These are phyloP conservation scores for Pisolithus marmoratus DNA, from an alignment of 768 basidiomycete species.

Conservation along the genomic window DNA sequence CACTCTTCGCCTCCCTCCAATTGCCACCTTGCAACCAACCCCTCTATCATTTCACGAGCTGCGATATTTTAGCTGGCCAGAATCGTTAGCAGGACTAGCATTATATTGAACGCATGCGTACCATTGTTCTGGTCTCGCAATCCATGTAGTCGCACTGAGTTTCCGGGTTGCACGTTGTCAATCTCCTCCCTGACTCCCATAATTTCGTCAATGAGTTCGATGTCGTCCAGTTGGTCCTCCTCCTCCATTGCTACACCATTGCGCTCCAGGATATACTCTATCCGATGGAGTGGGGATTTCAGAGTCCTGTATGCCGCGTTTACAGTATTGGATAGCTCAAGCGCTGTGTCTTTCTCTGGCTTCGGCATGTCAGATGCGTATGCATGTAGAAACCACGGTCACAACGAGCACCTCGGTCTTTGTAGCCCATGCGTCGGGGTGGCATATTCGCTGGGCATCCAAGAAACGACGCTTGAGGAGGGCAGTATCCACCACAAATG, in stretches of 20 bases:
- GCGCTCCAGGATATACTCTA: conserved; percentile 71
- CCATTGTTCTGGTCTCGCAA: conserved; percentile 55
- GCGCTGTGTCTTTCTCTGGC: conserved; percentile 20
- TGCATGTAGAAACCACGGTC: background rate
- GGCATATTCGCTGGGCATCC: conserved; percentile 67
- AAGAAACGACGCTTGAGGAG: conserved; percentile 63
- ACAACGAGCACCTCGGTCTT: conserved; percentile 47
- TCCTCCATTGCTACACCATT: conserved; percentile 59
- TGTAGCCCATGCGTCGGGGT: conserved; percentile 83
- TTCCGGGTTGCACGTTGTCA: conserved; percentile 47
- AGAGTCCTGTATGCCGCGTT: conserved; percentile 83
- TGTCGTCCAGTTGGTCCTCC: conserved; percentile 66
- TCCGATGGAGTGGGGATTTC: conserved; percentile 63
- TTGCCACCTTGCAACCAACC: conserved; percentile 47
- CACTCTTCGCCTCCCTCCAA: conserved; percentile 52
- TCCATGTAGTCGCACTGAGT: conserved; percentile 41
- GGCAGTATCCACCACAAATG: conserved; percentile 60
- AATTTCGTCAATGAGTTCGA: conserved; percentile 65
- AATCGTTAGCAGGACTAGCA: background rate
- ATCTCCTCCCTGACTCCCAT: conserved; percentile 77
- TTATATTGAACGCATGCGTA: conserved; percentile 6
- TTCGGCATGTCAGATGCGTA: conserved; percentile 11
- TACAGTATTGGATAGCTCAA: conserved; percentile 57
- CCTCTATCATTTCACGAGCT: conserved; percentile 42
- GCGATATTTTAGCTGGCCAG: conserved; percentile 45